These are phyloP conservation scores for Stagonosporopsis tanaceti DNA, from an alignment of 2,329 filamentous ascomycete genomes.

Conservation along the genomic window DNA sequence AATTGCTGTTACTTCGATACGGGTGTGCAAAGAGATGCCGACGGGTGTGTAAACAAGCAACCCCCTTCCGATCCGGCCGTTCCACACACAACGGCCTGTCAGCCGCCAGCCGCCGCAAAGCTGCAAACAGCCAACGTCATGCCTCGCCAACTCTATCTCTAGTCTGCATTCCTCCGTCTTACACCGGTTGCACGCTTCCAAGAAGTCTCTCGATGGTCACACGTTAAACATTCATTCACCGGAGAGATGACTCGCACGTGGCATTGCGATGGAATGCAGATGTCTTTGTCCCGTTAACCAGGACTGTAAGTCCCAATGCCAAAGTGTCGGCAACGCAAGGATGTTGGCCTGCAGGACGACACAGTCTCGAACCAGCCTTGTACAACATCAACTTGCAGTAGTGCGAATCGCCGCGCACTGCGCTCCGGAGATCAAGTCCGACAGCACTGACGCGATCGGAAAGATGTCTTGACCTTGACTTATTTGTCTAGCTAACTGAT, in stretches of 20 bases:
- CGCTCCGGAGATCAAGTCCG: not conserved
- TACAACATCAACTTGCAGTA: not conserved
- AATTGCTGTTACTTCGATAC: not conserved
- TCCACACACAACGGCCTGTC: slow-evolving; percentile 21
- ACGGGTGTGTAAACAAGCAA: not conserved
- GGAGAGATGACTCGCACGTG: slow-evolving; percentile 10
- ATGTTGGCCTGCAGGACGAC: slow-evolving; percentile 1
- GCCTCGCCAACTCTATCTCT: slow-evolving; percentile 6
- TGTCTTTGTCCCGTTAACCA: slow-evolving; percentile 15
- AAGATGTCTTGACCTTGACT: not conserved
- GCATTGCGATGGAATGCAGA: slow-evolving; percentile 7
- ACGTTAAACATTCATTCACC: not conserved
- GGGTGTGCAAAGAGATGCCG: not conserved
- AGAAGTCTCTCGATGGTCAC: slow-evolving; percentile 9
- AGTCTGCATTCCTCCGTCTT: slow-evolving; percentile 14
- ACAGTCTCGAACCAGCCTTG: not conserved
- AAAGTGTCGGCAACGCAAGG: not conserved
- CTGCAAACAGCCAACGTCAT: slow-evolving; percentile 17
- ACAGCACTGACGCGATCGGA: not conserved
- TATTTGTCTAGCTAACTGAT: not conserved
- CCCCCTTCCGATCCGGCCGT: slow-evolving; percentile 18
- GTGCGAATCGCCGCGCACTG: not conserved
- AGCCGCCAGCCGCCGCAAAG: slow-evolving; percentile 5
- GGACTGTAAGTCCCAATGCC: not conserved
- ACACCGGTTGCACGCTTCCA: slow-evolving; percentile 6